Evolutionary conservation across 805 yeast species (phyloP).

Genomic region (Schwanniomyces occidentalis): DNA sequence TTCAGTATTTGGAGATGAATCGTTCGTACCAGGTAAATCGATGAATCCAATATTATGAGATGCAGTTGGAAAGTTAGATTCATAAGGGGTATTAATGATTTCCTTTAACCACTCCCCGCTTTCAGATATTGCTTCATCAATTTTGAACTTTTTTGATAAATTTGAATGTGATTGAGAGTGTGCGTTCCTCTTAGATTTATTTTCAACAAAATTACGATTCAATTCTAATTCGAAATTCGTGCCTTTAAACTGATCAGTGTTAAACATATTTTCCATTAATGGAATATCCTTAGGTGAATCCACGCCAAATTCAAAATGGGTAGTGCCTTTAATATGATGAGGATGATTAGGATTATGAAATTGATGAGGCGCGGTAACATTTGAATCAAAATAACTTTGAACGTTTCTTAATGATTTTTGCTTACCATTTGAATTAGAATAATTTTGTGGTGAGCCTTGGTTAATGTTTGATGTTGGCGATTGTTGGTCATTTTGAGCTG

Average conservation of each 20-base stretch:
- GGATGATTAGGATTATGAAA: constrained; percentile 39
- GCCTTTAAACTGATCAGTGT: neutral
- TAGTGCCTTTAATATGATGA: constrained; percentile 40
- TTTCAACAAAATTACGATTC: constrained; percentile 1
- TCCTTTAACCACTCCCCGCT: constrained; percentile 68
- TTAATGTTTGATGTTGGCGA: too few relatives aligned
- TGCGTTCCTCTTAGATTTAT: constrained; percentile 2
- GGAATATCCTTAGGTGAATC: constrained; percentile 19
- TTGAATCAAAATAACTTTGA: constrained; percentile 18
- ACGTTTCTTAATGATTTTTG: constrained; percentile 13
- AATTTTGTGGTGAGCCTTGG: too few relatives aligned
- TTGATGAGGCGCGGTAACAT: constrained; percentile 21
- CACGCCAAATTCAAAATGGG: constrained; percentile 35
- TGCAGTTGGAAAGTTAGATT: constrained; percentile 51
- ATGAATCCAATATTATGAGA: constrained; percentile 59
- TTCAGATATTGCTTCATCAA: constrained; percentile 5
- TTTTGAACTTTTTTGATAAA: constrained; percentile 4
- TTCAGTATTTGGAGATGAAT: constrained; percentile 13
- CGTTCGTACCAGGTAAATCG: constrained; percentile 30
- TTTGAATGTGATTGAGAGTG: neutral
- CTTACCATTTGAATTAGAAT: constrained; percentile 4
- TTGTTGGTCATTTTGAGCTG: too few relatives aligned
- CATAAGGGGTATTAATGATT: constrained; percentile 66
- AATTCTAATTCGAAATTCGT: constrained; percentile 2
- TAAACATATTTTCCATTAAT: constrained; percentile 7